Evolutionary conservation across 768 basidiomycete genomes (phyloP).

Genomic region (Tremella fuciformis): DNA sequence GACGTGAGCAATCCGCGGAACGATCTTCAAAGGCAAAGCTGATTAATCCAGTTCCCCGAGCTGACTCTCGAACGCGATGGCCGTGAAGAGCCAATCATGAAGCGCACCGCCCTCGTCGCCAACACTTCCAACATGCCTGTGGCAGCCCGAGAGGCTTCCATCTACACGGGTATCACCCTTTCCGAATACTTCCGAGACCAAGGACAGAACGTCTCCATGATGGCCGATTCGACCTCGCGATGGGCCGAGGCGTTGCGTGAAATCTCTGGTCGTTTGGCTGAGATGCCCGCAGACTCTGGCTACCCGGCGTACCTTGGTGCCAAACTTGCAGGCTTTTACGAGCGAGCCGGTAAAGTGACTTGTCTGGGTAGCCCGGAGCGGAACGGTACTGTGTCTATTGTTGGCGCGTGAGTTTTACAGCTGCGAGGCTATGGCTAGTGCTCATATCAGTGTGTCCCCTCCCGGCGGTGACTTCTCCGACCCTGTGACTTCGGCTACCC

Average conservation of each 20-base stretch:
- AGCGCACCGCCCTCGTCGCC: conserved; percentile 95
- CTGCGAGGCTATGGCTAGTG: neutral
- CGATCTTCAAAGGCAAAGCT: conserved; percentile 15
- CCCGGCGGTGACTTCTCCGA: conserved; percentile 99
- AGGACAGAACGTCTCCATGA: conserved; percentile 95
- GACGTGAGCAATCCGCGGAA: conserved; percentile 59
- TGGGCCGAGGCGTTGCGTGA: conserved; percentile 99
- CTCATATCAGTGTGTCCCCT: conserved; percentile 76
- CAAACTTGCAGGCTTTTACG: conserved; percentile 96
- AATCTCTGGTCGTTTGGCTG: conserved; percentile 96
- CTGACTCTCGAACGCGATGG: conserved; percentile 84
- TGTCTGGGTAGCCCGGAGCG: conserved; percentile 85
- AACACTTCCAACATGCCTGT: conserved; percentile 99
- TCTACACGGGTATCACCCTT: conserved; percentile 98
- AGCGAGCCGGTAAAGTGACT: conserved; percentile 92
- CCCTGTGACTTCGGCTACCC: conserved; percentile 94
- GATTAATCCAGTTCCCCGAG: conserved; percentile 61
- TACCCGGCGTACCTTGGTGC: conserved; percentile 96
- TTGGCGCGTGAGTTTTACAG: conserved; percentile 78
- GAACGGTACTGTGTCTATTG: conserved; percentile 93
- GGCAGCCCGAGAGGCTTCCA: conserved; percentile 97
- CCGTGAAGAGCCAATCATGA: conserved; percentile 99
- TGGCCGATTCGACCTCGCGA: conserved; percentile 97
- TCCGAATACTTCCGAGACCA: conserved; percentile 99
- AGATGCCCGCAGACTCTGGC: conserved; percentile 99